Evolutionary conservation across 176 grass and related monocot species (phyloP), one percentile per base, ranked within the genome.

Genomic region (Carex cristatella): DNA sequence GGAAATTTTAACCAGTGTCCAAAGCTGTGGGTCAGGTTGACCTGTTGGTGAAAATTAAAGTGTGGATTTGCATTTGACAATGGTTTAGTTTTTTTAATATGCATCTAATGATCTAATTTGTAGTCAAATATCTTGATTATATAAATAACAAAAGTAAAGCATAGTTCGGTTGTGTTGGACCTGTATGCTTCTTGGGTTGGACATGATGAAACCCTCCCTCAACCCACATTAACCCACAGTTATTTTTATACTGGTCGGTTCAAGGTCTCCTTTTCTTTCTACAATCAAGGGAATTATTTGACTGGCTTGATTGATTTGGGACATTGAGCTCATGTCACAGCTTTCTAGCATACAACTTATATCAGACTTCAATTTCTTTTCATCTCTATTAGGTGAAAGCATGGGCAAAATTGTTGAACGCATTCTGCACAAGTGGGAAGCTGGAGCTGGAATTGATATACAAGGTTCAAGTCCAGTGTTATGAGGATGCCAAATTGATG

Each of bases 401-500:
- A 16, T 97, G 94, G 92, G 89, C 94, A 61, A 86, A 86, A 55
- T 87, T 97, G 84, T 84, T 97, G 63, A 97, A 97, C 87, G 94
- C 92, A 46, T 92, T 97, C 82, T 97, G 94, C 81, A 91, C 90
- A 14, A 91, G 65, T 88, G 94, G 94, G 33, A 94, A 73, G 76
- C 89, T 97, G 65, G 94, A 97, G 89, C 80, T 97, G n/a, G 94
- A 97, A 78, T 88, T 97, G 51, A 90, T 94, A 83, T 94, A 97
- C 89, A 94, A 97, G 33, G 90, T 97, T 65, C 94, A 97, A 86
- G 92, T 93, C 80, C 94, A 92, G 67, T 91, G 92, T 40, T 97
- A 97, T 61, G 94, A 97, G 82, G 94, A 97, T 84, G 88, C 94
- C 74, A 97, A 97, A 73, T 84, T 97, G 42, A 97, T 97, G 90